Percentiles rank a stretch among this genome's conserved stretches.
Evolutionary conservation across 371 early-diverging fungal species (phyloP).

Genomic region (Mucor velutinosus): DNA sequence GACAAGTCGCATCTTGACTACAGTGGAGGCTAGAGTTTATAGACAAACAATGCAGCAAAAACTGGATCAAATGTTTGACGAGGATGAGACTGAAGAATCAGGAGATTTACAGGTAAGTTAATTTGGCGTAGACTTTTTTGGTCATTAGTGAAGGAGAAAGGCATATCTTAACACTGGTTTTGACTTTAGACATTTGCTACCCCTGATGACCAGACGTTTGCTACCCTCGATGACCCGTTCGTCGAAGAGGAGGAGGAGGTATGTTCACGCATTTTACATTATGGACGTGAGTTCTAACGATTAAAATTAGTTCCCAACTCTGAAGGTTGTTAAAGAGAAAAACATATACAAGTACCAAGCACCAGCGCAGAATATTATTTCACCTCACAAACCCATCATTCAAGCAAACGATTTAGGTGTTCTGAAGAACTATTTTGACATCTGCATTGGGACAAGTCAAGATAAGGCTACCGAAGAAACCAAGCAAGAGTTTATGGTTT

Average conservation of each 20-base stretch:
- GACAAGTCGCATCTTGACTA: background rate
- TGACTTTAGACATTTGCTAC: too few species aligned
- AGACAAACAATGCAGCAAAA: background rate
- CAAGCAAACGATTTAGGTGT: conserved; percentile 18
- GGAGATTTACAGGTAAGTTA: background rate
- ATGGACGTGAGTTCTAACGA: conserved; percentile 1
- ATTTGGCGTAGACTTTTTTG: too few species aligned
- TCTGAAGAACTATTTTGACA: conserved; percentile 18
- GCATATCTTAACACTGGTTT: too few species aligned
- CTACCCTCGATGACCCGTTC: background rate
- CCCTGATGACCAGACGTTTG: too few species aligned
- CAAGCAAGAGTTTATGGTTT: conserved; percentile 4
- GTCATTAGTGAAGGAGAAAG: too few species aligned
- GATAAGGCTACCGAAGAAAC: conserved; percentile 14
- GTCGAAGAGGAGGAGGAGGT: conserved; percentile 3
- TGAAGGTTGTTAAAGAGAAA: conserved; percentile 19
- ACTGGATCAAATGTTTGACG: background rate
- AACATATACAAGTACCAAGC: conserved; percentile 16
- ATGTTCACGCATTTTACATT: conserved; percentile 2
- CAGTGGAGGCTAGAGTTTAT: background rate
- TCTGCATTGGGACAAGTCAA: conserved; percentile 3
- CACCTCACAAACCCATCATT: conserved; percentile 20
- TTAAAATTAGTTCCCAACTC: background rate
- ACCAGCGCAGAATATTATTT: conserved; percentile 10
- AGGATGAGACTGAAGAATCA: background rate